These are phyloP conservation scores for Aurifilum marmelostoma DNA, from an alignment of 2,329 filamentous ascomycete genomes.

Conservation along the genomic window DNA sequence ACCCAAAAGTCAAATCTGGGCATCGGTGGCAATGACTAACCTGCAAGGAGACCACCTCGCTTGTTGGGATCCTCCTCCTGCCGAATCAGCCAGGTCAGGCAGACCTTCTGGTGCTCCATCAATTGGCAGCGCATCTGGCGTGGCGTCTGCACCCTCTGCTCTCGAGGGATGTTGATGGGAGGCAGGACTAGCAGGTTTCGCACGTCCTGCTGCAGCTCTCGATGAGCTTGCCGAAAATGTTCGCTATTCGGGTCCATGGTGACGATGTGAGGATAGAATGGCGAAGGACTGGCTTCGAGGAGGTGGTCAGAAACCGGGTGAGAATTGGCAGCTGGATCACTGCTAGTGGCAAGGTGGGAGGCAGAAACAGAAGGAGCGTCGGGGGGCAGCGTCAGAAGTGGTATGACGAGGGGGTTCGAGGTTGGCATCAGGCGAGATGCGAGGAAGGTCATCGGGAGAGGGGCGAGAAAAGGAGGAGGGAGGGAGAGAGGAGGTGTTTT, in stretches of 20 bases:
- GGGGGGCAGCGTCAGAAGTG: not conserved
- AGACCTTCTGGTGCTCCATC: constrained; percentile 24
- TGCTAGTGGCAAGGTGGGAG: not conserved
- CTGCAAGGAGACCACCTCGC: constrained; percentile 23
- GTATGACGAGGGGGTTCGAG: not conserved
- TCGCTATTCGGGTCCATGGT: not conserved
- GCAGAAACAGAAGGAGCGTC: not conserved
- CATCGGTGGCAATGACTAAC: not conserved
- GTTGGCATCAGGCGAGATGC: not conserved
- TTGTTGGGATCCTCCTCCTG: constrained; percentile 18
- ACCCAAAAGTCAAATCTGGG: not conserved
- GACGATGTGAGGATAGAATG: not conserved
- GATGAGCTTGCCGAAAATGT: not conserved
- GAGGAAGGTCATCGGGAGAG: not conserved
- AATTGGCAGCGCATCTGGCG: constrained; percentile 28
- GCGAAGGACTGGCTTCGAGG: no score
- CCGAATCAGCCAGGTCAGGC: constrained; percentile 20
- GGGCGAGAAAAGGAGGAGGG: not conserved
- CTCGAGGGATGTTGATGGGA: constrained; percentile 30
- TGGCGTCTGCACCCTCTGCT: constrained; percentile 31
- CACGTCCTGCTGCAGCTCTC: constrained; percentile 21
- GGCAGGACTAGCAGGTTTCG: constrained; percentile 31
- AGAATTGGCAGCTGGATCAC: not conserved
- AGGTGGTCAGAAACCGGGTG: not conserved
- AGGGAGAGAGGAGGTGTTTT: no score